phyloP scores from a whole-genome alignment of 768 basidiomycete species.

The Boletus subparvulus region DNA sequence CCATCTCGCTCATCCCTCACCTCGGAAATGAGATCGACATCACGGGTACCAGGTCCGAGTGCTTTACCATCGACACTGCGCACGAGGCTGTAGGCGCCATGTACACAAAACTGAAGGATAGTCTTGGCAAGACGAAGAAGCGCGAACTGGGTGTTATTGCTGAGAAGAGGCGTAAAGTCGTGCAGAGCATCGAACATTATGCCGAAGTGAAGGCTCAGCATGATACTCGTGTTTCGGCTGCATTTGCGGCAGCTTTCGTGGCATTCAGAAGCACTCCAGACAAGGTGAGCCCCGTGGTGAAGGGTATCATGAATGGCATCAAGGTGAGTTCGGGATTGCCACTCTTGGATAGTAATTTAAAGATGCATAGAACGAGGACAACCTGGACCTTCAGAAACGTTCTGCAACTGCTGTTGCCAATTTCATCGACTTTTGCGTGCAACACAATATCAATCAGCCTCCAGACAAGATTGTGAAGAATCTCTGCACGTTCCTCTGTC shows the following conservation, averaged over 20 bases:
- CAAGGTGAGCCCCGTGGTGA: slow-evolving; percentile 94
- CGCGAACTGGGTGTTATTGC: slow-evolving; percentile 67
- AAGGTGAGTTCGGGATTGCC: slow-evolving; percentile 58
- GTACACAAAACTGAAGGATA: slow-evolving; percentile 73
- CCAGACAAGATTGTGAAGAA: slow-evolving; percentile 97
- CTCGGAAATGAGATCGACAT: slow-evolving; percentile 79
- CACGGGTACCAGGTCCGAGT: slow-evolving; percentile 56
- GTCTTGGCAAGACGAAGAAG: slow-evolving; percentile 76
- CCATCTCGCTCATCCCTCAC: slow-evolving; percentile 72
- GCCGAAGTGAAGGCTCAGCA: slow-evolving; percentile 79
- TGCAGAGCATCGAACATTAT: slow-evolving; percentile 74
- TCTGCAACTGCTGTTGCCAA: slow-evolving; percentile 84
- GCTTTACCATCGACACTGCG: slow-evolving; percentile 81
- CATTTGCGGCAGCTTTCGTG: slow-evolving; percentile 89
- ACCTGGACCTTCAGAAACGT: slow-evolving; percentile 81
- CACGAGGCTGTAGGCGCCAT: slow-evolving; percentile 65
- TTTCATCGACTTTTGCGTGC: slow-evolving; percentile 83
- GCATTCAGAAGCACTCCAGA: slow-evolving; percentile 83
- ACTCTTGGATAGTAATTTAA: slow-evolving; percentile 4
- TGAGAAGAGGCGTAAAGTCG: slow-evolving; percentile 71
- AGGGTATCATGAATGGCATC: slow-evolving; percentile 96
- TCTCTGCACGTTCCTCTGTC: slow-evolving; percentile 93
- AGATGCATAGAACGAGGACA: slow-evolving; percentile 75
- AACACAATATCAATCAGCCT: slow-evolving; percentile 73
- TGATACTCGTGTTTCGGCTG: slow-evolving; percentile 84